These are phyloP conservation scores for Pittosporum tobira DNA, from an alignment of 129 eudicot genomes.

Conservation along the genomic window DNA sequence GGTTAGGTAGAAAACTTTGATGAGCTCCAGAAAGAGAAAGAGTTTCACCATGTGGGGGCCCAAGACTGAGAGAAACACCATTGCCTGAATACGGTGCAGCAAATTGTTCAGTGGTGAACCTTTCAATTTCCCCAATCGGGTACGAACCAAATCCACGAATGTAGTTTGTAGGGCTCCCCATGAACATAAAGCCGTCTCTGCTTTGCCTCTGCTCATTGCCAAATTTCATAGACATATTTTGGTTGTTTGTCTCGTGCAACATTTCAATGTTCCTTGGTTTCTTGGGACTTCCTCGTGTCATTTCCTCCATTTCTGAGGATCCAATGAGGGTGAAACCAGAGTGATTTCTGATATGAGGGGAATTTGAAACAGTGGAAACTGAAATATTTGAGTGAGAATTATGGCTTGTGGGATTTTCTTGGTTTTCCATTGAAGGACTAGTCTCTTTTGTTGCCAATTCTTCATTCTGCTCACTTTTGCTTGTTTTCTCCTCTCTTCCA, in stretches of 20 bases:
- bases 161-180: conserved; percentile 63
- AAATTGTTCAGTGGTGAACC: conserved; percentile 58
- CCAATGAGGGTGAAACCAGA: conserved; percentile 48
- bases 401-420: conserved; percentile 28
- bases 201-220: conserved; percentile 32
- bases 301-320: conserved; percentile 57
- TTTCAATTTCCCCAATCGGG: conserved; percentile 66
- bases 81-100: conserved; percentile 53
- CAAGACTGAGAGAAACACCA: conserved; percentile 83
- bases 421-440: conserved; percentile 25
- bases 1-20: conserved; percentile 50
- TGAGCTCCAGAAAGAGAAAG: conserved; percentile 50
- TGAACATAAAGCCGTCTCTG: conserved; percentile 51
- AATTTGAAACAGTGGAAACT: conserved; percentile 28
- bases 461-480: conserved; percentile 43
- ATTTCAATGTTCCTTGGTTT: conserved; percentile 41
- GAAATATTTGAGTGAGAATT: conserved; percentile 20
- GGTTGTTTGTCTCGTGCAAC: conserved; percentile 17
- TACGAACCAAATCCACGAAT: conserved; percentile 65
- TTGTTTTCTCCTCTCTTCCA: conserved; percentile 36
- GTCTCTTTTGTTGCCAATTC: conserved; percentile 41
- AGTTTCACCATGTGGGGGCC: conserved; percentile 69
- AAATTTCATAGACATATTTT: conserved; percentile 31
- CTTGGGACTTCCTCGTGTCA: conserved; percentile 65
- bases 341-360: conserved; percentile 44